These are phyloP conservation scores for Erodium texanum DNA, from an alignment of 441 rosid genomes.

Conservation along the genomic window DNA sequence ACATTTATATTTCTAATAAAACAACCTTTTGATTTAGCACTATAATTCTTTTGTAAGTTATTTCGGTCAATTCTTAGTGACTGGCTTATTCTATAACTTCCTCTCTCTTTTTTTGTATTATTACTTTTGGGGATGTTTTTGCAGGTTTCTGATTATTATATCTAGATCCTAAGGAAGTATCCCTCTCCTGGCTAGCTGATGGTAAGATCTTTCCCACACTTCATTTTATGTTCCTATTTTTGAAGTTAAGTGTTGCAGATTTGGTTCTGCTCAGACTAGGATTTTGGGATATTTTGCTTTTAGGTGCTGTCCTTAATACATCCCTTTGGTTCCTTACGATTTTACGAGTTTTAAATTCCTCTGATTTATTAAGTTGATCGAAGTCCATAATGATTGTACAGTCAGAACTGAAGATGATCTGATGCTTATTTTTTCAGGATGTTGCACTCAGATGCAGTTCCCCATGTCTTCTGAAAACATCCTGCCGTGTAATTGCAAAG, in stretches of 20 bases:
- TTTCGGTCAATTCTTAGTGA: no score
- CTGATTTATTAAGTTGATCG: not conserved
- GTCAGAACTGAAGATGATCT: not conserved
- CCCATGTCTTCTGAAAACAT: not conserved
- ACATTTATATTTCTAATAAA: conserved; percentile 2
- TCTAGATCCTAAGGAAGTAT: not conserved
- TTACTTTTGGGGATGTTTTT: not conserved
- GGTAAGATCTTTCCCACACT: not conserved
- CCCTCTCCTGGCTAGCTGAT: not conserved
- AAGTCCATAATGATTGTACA: not conserved
- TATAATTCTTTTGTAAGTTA: no score
- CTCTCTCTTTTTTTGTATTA: not conserved
- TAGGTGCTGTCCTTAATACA: not conserved
- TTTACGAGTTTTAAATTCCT: not conserved
- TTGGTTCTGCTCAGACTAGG: not conserved
- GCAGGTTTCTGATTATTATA: not conserved
- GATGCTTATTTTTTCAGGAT: conserved; percentile 1
- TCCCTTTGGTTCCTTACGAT: no score
- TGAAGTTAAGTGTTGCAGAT: no score
- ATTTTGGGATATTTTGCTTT: not conserved
- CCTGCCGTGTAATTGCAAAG: not conserved
- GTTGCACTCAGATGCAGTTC: not conserved
- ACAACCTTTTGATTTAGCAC: not conserved
- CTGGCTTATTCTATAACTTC: not conserved
- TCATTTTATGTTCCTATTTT: not conserved